Base-by-base conservation (phyloP, 1,284 basidiomycete genomes). In the Cutaneotrichosporon sp. region DNA sequence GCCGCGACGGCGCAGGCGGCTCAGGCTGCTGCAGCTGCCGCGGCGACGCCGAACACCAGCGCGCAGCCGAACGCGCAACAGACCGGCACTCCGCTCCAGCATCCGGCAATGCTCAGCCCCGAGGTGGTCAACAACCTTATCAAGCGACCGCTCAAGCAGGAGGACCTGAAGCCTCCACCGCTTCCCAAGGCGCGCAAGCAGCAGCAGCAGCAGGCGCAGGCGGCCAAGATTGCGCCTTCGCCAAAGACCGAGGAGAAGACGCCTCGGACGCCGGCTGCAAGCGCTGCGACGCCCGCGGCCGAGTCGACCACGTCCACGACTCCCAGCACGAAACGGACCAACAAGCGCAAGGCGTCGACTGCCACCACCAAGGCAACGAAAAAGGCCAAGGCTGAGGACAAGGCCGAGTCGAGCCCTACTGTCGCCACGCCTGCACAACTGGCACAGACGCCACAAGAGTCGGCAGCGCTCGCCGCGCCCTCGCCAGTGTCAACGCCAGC, bases 61-160 rank as follows among this genome's bases (percentile, higher is more conserved):
- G 33, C 37, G 0, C 36, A 22, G n/a, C 8, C 37, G 10, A 40
- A 21, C 33, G 39, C 34, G 8, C 23, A 48, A 5, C 10, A 22
- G 13, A 41, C 49, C 4, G 54, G 51, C 34, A 55, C 57, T 0
- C 53, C 57, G 5, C 8, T 46, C 15, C 53, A 55, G 40, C 57
- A 52, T 35, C 18, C 52, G 12, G 18, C 48, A 21, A 49, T 55
- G 33, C 44, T 59, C n/a, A 59, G 57, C 49, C 57, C 57, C 34
- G 57, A 59, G 44, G 42, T 53, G 23, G 48, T 59, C 41, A 59
- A 59, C 54, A 59, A 55, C 46, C 52, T 59, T 37, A 59, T 59
- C 37, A 59, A 59, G 57, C 51, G 57, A 4, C 57, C 57, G 12
- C 37, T 59, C 15, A 59, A 59, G 57, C 57, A 55, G 46, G 57